Base-by-base conservation (phyloP, 345 rosid genomes). In the Trapa bicornis region DNA sequence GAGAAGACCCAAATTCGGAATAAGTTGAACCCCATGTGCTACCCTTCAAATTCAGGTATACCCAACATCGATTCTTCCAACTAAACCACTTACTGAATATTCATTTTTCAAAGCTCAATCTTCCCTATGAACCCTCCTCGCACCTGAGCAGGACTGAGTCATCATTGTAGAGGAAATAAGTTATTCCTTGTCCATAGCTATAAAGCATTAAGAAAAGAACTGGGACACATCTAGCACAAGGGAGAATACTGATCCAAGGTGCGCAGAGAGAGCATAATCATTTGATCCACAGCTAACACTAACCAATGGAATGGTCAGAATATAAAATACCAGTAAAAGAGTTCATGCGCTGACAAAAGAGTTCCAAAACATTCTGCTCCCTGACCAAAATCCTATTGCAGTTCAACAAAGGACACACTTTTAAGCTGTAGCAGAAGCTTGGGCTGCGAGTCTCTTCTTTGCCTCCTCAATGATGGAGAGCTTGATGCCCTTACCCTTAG, bases 401-500 rank as follows among this genome's bases (percentile, higher is more conserved):
- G 62, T 60, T 63, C 0, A 6, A 37, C 37, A 15, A 37, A 45
- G 15, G 57, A 36, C 41, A 47, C 57, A 17, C 3, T n/a, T 54
- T 57, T 66, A 71, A 22, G 74, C 70, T 0, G 70, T 71, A 22
- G 85, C 81, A 54, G 86, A 74, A 32, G 82, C 73, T 69, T 85
- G 89, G 11, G 89, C 80, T 17, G 89, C 82, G 48, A 78, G 82
- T 80, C 92, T 86, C 86, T 82, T 90, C 80, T 83, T 83, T 2
- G 97, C 94, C 75, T 90, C 97, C 68, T 90, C 97, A 41, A 87
- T 87, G 82, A 90, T 77, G 2, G 89, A 82, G 36, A 90, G 73
- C 83, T 90, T 87, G 57, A 90, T 89, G 76, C 96, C 96, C 77
- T 84, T 89, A 72, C 96, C 96, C 83, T 84, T 89, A 11, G 96